Evolutionary conservation across 2,329 filamentous ascomycete genomes (phyloP).

Genomic region (Akanthomyces muscarius): DNA sequence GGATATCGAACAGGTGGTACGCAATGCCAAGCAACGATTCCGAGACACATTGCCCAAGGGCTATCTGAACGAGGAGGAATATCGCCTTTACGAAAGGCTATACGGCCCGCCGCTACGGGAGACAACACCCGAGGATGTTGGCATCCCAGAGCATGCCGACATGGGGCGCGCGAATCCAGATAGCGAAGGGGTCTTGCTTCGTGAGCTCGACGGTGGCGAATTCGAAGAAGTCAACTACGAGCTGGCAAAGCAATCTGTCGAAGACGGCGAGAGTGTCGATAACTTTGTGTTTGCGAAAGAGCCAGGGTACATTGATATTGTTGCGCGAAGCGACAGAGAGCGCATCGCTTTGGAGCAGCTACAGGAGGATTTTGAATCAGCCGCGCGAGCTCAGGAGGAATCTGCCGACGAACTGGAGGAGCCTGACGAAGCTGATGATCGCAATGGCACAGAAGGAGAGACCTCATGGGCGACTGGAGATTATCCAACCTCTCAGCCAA

Average conservation of each 20-base stretch:
- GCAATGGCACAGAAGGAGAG: background rate
- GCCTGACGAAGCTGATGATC: conserved; percentile 32
- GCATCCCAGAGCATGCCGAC: conserved; percentile 39
- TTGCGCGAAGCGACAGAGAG: conserved; percentile 52
- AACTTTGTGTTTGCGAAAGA: conserved; percentile 21
- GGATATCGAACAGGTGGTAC: conserved; percentile 60
- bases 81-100: conserved; percentile 70
- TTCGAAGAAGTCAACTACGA: conserved; percentile 59
- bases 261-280: conserved; percentile 16
- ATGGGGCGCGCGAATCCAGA: conserved; percentile 28
- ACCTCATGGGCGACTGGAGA: background rate
- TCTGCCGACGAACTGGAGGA: conserved; percentile 27
- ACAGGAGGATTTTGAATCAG: conserved; percentile 54
- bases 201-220: conserved; percentile 51
- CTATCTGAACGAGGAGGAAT: conserved; percentile 67
- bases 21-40: conserved; percentile 69
- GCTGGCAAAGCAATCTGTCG: conserved; percentile 12
- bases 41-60: conserved; percentile 71
- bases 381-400: conserved; percentile 34
- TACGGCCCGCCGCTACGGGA: conserved; percentile 72
- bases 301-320: conserved; percentile 42
- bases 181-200: conserved; percentile 46
- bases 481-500: background rate
- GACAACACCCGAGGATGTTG: conserved; percentile 57
- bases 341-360: conserved; percentile 51